phyloP scores from a whole-genome alignment of 228 moss, liverwort and hornwort species.

The Sphagnum fallax region DNA sequence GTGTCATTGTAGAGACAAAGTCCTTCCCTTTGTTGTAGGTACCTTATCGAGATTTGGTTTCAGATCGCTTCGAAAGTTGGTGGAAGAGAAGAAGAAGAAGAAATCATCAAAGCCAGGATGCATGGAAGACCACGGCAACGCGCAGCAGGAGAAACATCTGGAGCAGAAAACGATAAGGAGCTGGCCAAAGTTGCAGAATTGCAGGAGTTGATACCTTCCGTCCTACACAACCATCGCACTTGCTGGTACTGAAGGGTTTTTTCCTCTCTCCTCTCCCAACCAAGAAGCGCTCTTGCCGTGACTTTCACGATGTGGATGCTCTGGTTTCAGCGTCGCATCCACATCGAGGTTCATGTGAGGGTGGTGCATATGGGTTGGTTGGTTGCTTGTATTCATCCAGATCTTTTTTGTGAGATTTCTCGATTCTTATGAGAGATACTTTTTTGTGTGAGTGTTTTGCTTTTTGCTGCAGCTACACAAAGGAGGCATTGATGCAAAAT shows the following conservation, averaged over 20 bases:
- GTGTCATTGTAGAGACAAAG: too few species aligned
- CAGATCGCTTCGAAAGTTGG: too few species aligned
- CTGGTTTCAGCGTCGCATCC: background rate
- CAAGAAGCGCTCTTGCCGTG: background rate
- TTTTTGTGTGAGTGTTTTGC: constrained; percentile 3
- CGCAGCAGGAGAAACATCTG: constrained; percentile 23
- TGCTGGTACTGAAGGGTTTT: constrained; percentile 31
- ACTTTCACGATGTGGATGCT: background rate
- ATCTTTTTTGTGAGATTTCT: background rate
- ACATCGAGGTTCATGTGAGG: background rate
- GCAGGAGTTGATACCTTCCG: constrained; percentile 26
- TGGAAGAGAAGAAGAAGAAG: too few species aligned
- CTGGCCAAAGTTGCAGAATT: constrained; percentile 30
- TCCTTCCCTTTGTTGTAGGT: too few species aligned
- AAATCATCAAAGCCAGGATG: constrained; percentile 14
- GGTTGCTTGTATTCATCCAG: background rate
- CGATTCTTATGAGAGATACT: background rate
- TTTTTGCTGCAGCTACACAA: constrained; percentile 52
- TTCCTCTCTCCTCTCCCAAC: background rate
- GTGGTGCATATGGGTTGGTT: background rate
- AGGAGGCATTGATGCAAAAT: constrained; percentile 61
- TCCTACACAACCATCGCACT: constrained; percentile 41
- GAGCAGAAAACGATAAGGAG: constrained; percentile 32
- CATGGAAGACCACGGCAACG: constrained; percentile 70
- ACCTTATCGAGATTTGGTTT: too few species aligned